Base-by-base conservation (phyloP, 129 eudicot species). In the Centrapalus pauciflorus region DNA sequence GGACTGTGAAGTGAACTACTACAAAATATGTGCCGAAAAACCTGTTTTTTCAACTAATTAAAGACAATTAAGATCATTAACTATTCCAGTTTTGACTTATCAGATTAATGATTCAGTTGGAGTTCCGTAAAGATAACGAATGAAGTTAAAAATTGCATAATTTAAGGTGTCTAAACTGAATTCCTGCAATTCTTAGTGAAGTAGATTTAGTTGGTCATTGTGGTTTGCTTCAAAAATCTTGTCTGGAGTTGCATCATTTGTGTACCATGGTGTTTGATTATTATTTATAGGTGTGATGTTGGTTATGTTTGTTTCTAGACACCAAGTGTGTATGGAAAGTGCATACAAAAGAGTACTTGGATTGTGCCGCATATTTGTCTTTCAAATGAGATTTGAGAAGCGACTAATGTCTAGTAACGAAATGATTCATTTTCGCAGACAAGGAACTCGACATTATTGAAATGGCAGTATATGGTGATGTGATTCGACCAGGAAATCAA, bases 401-500 rank as follows among this genome's bases (percentile, higher is more conserved):
- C 9, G 30, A 29, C 20, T 37, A n/a, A 65, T 62, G 7, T 20
- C 13, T 21, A 55, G 51, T 17, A 43, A n/a, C 37, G 49, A 50
- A 14, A 9, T 27, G 21, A 38, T 73, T 4, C 21, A 61, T 26
- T 50, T 50, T 79, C n/a, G 74, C 86, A 93, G 99, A 89, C 49
- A 89, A 74, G 79, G 99, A 94, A 80, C 90, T 94, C 2, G 99
- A 94, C 63, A 14, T 94, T 41, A 82, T 94, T 52, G 99, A 94
- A 84, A 89, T 94, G 99, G 97, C 97, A 27, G 99, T 89, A 9
- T 94, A 94, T 62, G 99, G 97, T 16, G 95, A 94, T 35, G 99
- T 94, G 49, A 69, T 84, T 48, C 86, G 97, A 11, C 99, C 97
- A n/a, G 99, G 97, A 55, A 89, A 94, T 61, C 79, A 84, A 70